phyloP scores from a whole-genome alignment of 768 basidiomycete species.

The Lyophyllum shimeji region DNA sequence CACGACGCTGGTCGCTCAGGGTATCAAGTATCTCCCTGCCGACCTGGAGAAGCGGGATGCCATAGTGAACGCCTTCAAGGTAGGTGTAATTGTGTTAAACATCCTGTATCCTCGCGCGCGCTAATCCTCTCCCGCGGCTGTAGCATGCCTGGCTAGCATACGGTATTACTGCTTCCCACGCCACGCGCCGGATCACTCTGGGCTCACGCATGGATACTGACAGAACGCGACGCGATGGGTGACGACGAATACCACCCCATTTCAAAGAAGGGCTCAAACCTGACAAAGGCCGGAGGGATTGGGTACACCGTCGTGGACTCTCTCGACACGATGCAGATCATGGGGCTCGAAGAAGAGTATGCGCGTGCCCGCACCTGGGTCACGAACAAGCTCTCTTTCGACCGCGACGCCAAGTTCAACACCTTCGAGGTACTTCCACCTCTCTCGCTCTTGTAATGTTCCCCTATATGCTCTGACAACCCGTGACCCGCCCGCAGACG shows the following conservation, averaged over 20 bases:
- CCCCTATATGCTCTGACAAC: background rate
- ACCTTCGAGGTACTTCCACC: constrained; percentile 76
- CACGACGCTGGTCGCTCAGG: background rate
- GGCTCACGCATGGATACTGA: background rate
- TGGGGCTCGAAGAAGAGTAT: constrained; percentile 85
- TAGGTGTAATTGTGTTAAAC: no score
- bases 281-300: constrained; percentile 75
- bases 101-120: constrained; percentile 1
- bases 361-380: constrained; percentile 80
- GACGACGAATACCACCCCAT: constrained; percentile 92
- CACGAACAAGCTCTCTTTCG: constrained; percentile 64
- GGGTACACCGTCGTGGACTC: constrained; percentile 92
- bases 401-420: constrained; percentile 78
- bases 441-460: no score
- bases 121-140: background rate
- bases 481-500: constrained; percentile 52
- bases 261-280: constrained; percentile 69
- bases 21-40: constrained; percentile 26
- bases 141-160: constrained; percentile 90
- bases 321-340: constrained; percentile 85
- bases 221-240: constrained; percentile 92
- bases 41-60: constrained; percentile 68
- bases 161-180: constrained; percentile 35
- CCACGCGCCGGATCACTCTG: background rate
- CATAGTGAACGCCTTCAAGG: constrained; percentile 78